Percentiles rank a stretch among this genome's conserved stretches.
Evolutionary conservation across 225 moss, liverwort and hornwort species (phyloP).

Genomic region (Takakia lepidozioides): DNA sequence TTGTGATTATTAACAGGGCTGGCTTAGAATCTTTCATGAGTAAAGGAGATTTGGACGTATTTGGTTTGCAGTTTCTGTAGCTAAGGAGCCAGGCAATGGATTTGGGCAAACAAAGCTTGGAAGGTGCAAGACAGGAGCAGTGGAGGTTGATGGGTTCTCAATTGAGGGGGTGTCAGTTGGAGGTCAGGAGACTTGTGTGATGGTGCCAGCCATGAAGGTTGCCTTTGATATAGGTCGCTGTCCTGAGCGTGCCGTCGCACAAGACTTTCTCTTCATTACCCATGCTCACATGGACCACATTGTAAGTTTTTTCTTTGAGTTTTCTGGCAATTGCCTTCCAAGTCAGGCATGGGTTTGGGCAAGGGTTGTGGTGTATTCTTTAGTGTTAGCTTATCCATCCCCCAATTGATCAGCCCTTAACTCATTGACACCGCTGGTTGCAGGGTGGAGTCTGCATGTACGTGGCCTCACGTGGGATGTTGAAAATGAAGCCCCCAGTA

Average conservation of each 20-base stretch:
- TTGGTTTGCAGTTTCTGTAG: too few species aligned
- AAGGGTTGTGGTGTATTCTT: neutral
- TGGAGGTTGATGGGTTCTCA: slow-evolving; percentile 76
- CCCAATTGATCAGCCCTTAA: too few species aligned
- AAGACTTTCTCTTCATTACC: slow-evolving; percentile 84
- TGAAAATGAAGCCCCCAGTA: slow-evolving; percentile 76
- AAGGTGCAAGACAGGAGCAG: slow-evolving; percentile 34
- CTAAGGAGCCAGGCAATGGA: slow-evolving; percentile 30
- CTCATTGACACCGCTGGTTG: neutral
- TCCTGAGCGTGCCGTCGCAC: slow-evolving; percentile 76
- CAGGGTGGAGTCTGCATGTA: slow-evolving; percentile 98
- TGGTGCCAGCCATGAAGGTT: slow-evolving; percentile 79
- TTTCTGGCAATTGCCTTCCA: neutral
- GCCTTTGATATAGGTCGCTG: slow-evolving; percentile 95
- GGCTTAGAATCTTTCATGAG: too few species aligned
- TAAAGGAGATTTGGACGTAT: too few species aligned
- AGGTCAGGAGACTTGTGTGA: slow-evolving; percentile 96
- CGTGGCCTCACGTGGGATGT: slow-evolving; percentile 69
- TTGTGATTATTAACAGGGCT: too few species aligned
- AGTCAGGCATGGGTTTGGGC: neutral
- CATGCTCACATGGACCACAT: slow-evolving; percentile 98
- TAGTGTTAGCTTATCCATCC: too few species aligned
- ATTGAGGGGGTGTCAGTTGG: slow-evolving; percentile 94
- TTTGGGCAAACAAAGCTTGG: slow-evolving; percentile 54
- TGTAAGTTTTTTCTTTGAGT: slow-evolving; percentile 29